Evolutionary conservation across 306 rosid genomes (phyloP).

Genomic region (Cucurbita pepo): DNA sequence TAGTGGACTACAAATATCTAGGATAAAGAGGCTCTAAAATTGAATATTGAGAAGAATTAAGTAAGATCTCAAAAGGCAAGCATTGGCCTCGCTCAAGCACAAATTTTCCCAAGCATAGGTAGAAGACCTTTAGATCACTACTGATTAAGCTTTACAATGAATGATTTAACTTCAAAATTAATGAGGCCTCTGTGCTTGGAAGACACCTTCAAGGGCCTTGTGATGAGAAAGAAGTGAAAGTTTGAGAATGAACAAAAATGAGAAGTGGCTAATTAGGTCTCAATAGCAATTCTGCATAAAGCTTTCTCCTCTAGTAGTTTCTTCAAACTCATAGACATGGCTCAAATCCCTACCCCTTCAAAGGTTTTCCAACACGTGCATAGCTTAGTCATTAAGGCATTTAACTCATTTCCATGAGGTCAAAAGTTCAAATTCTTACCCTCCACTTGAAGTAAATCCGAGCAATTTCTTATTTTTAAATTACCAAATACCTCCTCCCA

Average conservation of each 20-base stretch:
- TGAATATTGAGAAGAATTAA: neutral
- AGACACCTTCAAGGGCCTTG: neutral
- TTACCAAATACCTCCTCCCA: too few species aligned
- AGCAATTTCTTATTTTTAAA: too few species aligned
- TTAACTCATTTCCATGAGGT: too few species aligned
- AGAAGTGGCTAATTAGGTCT: neutral
- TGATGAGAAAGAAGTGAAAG: neutral
- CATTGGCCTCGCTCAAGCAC: neutral
- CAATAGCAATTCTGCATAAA: neutral
- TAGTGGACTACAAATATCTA: neutral
- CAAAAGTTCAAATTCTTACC: too few species aligned
- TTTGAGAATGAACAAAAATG: neutral
- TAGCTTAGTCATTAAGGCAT: neutral
- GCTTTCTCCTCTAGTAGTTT: neutral
- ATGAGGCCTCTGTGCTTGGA: neutral
- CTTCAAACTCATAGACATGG: neutral
- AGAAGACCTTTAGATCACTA: neutral
- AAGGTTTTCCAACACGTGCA: neutral
- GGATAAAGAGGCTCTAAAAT: neutral
- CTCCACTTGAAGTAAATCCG: too few species aligned
- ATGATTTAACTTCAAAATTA: neutral
- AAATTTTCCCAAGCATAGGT: neutral
- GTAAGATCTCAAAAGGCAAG: neutral
- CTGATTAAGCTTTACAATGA: neutral
- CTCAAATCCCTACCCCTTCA: neutral